Evolutionary conservation across 805 yeast species (phyloP).

Genomic region (Limtongia smithiae): DNA sequence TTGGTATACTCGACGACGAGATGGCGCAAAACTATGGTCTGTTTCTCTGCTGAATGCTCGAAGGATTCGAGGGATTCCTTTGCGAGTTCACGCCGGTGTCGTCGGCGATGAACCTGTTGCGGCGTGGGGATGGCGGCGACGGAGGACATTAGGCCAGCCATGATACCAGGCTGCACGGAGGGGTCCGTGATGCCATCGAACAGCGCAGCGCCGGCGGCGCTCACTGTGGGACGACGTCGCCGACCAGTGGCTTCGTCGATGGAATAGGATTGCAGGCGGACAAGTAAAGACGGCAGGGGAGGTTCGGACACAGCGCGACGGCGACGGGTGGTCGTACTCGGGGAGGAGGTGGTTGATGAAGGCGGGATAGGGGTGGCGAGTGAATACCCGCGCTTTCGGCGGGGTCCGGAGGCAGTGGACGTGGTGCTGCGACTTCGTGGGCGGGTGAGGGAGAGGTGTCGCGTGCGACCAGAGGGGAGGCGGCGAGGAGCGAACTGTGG

Average conservation of each 20-base stretch:
- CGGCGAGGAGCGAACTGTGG: too few species aligned
- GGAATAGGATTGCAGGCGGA: neutral
- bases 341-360: too few species aligned
- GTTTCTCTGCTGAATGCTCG: neutral
- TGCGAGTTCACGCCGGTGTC: neutral
- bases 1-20: constrained; percentile 5
- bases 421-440: neutral
- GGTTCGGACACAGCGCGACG: constrained; percentile 4
- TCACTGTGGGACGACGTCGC: constrained; percentile 14
- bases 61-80: neutral
- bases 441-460: too few species aligned
- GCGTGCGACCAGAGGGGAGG: too few species aligned
- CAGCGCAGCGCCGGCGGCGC: constrained; percentile 12
- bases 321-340: neutral
- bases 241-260: constrained; percentile 1
- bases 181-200: constrained; percentile 18
- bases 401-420: neutral
- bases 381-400: too few species aligned
- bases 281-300: constrained; percentile 8
- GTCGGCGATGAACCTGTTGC: constrained; percentile 6
- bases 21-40: neutral
- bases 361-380: neutral
- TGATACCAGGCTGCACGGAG: constrained; percentile 24
- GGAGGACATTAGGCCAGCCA: constrained; percentile 19
- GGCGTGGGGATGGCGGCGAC: constrained; percentile 18